phyloP scores from a whole-genome alignment of 140 eudicot species.

The Artemisia princeps region DNA sequence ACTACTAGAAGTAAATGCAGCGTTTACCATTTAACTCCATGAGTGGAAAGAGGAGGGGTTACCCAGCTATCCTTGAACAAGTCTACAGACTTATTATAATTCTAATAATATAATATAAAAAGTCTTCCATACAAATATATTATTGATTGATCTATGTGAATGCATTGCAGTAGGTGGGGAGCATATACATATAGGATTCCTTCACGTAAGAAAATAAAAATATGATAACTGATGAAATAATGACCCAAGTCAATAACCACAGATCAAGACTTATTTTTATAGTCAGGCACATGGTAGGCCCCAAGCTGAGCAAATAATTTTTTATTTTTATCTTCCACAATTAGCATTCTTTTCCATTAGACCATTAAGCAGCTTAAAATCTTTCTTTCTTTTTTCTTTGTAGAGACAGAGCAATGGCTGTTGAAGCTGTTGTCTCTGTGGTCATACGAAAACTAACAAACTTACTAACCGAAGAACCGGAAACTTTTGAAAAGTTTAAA shows the following conservation, averaged over 20 bases:
- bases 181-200: not conserved
- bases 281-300: conserved; percentile 4
- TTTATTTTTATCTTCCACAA: not conserved
- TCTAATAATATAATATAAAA: no score
- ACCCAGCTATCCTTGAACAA: not conserved
- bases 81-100: not conserved
- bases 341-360: not conserved
- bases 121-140: no score
- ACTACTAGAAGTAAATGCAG: not conserved
- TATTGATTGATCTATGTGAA: not conserved
- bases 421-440: conserved; percentile 38
- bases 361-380: not conserved
- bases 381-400: not conserved
- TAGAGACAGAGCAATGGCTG: conserved; percentile 26
- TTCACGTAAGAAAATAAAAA: not conserved
- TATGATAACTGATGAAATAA: not conserved
- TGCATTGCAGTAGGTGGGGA: conserved; percentile 1
- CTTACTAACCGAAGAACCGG: conserved; percentile 26
- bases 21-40: not conserved
- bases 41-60: not conserved
- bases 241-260: not conserved
- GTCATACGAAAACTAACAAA: conserved; percentile 38
- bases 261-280: not conserved
- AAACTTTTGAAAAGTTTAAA: conserved; percentile 23
- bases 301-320: not conserved